A percentile compares a stretch with the other conserved stretches of the same genome.
phyloP scores from a whole-genome alignment of 106 monocot genomes.

The Allium cepa region DNA sequence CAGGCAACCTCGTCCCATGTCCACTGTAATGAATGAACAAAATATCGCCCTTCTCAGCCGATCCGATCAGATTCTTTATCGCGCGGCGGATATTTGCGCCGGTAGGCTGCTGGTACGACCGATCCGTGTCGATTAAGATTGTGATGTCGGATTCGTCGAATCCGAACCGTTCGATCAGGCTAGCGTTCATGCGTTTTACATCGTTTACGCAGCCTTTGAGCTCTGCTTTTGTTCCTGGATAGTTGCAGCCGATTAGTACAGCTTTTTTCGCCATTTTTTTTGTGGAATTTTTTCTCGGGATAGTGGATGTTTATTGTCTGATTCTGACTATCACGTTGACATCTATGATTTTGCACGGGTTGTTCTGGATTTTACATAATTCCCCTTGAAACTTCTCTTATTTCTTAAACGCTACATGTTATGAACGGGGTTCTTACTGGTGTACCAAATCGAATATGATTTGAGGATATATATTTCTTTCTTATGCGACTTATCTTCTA shows the following conservation, averaged over 20 bases:
- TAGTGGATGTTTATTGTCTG: too few relatives aligned
- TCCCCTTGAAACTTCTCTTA: too few relatives aligned
- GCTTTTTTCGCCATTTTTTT: constrained; percentile 46
- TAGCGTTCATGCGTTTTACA: constrained; percentile 67
- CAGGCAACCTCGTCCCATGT: constrained; percentile 84
- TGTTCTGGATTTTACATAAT: too few relatives aligned
- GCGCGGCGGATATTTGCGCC: constrained; percentile 83
- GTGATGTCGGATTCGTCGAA: constrained; percentile 76
- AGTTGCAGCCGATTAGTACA: constrained; percentile 79
- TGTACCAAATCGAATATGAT: too few relatives aligned
- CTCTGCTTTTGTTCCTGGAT: constrained; percentile 86
- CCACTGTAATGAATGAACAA: constrained; percentile 96
- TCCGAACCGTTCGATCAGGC: constrained; percentile 70
- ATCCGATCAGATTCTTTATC: constrained; percentile 37
- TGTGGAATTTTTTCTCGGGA: too few relatives aligned
- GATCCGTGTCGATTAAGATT: constrained; percentile 75
- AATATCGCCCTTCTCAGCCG: constrained; percentile 56
- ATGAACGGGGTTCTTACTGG: too few relatives aligned
- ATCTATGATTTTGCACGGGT: too few relatives aligned
- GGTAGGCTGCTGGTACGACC: constrained; percentile 45
- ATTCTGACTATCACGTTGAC: too few relatives aligned
- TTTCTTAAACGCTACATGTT: too few relatives aligned
- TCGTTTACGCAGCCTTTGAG: constrained; percentile 94
- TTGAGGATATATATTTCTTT: too few relatives aligned
- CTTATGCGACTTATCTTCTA: too few relatives aligned